Conservation (phyloP, 169 alveolate species). For the Plasmodium ovale region DNA sequence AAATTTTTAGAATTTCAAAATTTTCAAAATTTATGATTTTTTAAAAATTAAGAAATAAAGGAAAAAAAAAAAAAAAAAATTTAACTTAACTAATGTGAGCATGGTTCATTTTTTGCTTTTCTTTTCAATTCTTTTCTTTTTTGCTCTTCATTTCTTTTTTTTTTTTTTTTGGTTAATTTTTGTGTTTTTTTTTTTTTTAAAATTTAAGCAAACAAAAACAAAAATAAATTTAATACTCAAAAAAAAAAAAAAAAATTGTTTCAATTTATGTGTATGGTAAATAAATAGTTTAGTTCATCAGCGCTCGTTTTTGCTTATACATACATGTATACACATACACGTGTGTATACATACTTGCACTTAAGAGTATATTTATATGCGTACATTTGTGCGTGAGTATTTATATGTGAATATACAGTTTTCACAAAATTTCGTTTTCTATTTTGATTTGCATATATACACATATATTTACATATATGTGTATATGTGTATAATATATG, state of each 20-base stretch:
- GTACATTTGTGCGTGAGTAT: conserved; percentile 3
- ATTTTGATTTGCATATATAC: too few species aligned
- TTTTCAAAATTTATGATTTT: conserved; percentile 22
- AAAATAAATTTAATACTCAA: background rate
- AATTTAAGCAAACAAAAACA: too few species aligned
- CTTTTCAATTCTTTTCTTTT: background rate
- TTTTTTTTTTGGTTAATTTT: too few species aligned
- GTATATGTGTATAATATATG: background rate
- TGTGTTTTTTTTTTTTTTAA: too few species aligned
- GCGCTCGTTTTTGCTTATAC: background rate
- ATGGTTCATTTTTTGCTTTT: background rate
- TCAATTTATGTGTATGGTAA: too few species aligned
- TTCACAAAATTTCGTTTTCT: too few species aligned
- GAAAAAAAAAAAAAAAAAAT: background rate
- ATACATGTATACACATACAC: background rate
- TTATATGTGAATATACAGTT: background rate
- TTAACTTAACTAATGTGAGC: too few species aligned
- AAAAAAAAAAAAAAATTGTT: conserved; percentile 19
- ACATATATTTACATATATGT: background rate
- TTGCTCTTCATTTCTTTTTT: too few species aligned
- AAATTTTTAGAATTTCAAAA: conserved; percentile 4
- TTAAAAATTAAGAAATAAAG: background rate
- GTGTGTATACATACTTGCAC: conserved; percentile 4
- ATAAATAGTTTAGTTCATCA: too few species aligned
- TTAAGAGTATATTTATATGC: too few species aligned